Evolutionary conservation across 1,139 yeast species (phyloP), one percentile per base, ranked within the genome.

Genomic region (Debaryomyces subglobosus): DNA sequence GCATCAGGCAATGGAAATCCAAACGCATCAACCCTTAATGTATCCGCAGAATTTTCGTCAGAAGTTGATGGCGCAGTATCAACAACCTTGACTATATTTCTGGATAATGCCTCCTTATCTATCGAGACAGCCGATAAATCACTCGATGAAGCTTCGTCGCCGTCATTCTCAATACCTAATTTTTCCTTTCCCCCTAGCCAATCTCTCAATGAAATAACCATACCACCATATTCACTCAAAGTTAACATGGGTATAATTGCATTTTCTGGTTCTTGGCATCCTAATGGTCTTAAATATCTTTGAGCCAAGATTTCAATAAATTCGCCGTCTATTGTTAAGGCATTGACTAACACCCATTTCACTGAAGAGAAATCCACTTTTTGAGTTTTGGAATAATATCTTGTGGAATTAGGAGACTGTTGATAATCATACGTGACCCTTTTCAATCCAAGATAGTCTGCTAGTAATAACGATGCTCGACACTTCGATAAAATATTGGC

Each of bases 1-100:
- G 97, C 94, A 69, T 92, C 97, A 0, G 97, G 97, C 2, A 94
- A 68, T 0, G 99, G 99, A 59, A 78, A 90, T 0, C 99, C 99
- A 73, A 94, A 94, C 0, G 97, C 87, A 40, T 96, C 96, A 0
- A 94, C 87, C 45, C 96, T 72, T 39, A 91, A 72, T 42, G 60
- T 62, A 58, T 82, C 77, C 41, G 74, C 72, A 13, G 77, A 68
- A 24, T 74, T 76, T 38, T 84, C 87, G 49, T 74, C 80, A 7
- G 78, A 73, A 4, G 84, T 74, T 0, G 82, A 75, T 0, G 88
- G 86, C 48, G 80, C 77, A 20, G 83, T 82, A 40, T 84, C 84
- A 2, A 86, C 78, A 13, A 89, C 80, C 51, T 86, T 84, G 12
- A 94, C 89, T 7, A 84, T 75, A 63, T 94, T 95, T 21, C 90